These are phyloP conservation scores for Schwanniomyces pseudopolymorphus DNA, from an alignment of 805 yeast species.

Conservation along the genomic window DNA sequence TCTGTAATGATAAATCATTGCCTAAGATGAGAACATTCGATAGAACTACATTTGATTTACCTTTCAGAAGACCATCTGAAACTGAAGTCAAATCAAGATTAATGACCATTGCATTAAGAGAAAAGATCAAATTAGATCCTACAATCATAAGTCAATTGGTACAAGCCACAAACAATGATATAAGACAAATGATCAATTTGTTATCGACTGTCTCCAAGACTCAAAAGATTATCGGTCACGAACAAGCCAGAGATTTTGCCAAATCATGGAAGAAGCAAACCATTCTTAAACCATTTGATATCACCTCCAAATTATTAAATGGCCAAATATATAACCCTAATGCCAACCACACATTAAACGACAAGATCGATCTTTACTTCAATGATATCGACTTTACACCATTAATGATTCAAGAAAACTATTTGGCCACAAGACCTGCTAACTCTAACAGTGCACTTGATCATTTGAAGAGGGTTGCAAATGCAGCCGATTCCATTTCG, in stretches of 20 bases:
- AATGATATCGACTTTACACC: conserved; percentile 95
- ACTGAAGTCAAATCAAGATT: conserved; percentile 77
- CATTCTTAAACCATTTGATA: conserved; percentile 90
- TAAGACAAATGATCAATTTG: conserved; percentile 89
- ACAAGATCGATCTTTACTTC: conserved; percentile 84
- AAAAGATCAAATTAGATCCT: conserved; percentile 77
- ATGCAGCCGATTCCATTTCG: conserved; percentile 88
- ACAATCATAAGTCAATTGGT: conserved; percentile 80
- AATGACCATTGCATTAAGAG: conserved; percentile 87
- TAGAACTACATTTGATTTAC: conserved; percentile 71
- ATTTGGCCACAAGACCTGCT: conserved; percentile 63
- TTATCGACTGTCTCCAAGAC: conserved; percentile 83
- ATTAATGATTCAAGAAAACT: conserved; percentile 94
- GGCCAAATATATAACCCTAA: conserved; percentile 58
- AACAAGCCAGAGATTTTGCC: conserved; percentile 61
- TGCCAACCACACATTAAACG: conserved; percentile 61
- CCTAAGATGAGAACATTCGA: conserved; percentile 98
- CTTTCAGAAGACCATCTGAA: conserved; percentile 87
- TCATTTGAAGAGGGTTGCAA: conserved; percentile 62
- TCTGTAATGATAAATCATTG: conserved; percentile 87
- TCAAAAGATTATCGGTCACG: conserved; percentile 58
- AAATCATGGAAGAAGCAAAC: conserved; percentile 85
- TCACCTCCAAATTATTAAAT: conserved; percentile 62
- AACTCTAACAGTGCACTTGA: conserved; percentile 41
- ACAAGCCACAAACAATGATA: conserved; percentile 83